Evolutionary conservation across 177 flowering plant species (phyloP).

Genomic region (Telopea speciosissima): DNA sequence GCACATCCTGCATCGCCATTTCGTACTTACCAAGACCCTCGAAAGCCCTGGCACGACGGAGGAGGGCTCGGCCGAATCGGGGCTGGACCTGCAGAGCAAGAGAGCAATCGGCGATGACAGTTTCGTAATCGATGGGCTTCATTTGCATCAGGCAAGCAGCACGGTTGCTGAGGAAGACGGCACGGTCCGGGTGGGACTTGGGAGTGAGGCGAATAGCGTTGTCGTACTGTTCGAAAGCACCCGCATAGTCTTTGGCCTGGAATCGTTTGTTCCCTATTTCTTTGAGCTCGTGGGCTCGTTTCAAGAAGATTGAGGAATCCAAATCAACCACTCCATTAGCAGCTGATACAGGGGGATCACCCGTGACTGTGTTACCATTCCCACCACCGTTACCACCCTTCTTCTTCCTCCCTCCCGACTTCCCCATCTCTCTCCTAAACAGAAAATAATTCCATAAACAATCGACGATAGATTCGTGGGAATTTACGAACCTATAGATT

Average conservation of each 20-base stretch:
- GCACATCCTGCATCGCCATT: constrained; percentile 81
- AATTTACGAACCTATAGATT: too few relatives aligned
- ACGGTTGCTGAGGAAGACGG: constrained; percentile 88
- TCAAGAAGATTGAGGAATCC: constrained; percentile 66
- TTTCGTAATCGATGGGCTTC: constrained; percentile 83
- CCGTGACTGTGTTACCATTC: constrained; percentile 19
- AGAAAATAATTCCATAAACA: too few relatives aligned
- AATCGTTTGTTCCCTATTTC: constrained; percentile 93
- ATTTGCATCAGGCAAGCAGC: constrained; percentile 99
- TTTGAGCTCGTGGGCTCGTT: constrained; percentile 88
- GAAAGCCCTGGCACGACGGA: constrained; percentile 78
- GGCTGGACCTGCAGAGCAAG: constrained; percentile 88
- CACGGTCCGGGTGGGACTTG: constrained; percentile 77
- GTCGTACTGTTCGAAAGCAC: constrained; percentile 83
- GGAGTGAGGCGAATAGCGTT: constrained; percentile 75
- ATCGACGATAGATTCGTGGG: too few relatives aligned
- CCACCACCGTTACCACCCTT: constrained; percentile 28
- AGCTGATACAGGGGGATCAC: constrained; percentile 19
- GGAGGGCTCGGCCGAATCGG: constrained; percentile 63
- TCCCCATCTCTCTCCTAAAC: constrained; percentile 53
- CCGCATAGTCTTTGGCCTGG: constrained; percentile 70
- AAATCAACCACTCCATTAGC: constrained; percentile 58
- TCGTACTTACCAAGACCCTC: constrained; percentile 86
- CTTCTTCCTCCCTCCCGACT: constrained; percentile 84
- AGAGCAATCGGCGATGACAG: constrained; percentile 79